Percentiles rank a stretch among this genome's conserved stretches.
phyloP scores from a whole-genome alignment of 2,329 filamentous ascomycete genomes.

The Arthroderma sp. region DNA sequence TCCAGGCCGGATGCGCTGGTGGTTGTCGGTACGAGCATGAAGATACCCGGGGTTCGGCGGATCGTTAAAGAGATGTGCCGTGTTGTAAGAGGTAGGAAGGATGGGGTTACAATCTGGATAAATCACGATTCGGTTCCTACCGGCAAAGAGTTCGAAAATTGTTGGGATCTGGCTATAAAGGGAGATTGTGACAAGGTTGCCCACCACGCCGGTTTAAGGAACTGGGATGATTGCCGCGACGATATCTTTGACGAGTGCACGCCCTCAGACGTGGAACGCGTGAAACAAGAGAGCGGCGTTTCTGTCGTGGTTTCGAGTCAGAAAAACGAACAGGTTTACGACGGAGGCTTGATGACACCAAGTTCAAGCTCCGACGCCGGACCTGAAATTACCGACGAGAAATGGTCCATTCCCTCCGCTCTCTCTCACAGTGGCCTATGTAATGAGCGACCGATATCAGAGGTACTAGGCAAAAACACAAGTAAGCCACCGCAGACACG shows the following conservation, averaged over 20 bases:
- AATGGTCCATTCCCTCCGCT: slow-evolving; percentile 9
- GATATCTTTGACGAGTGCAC: slow-evolving; percentile 32
- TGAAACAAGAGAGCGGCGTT: slow-evolving; percentile 25
- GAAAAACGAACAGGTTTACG: slow-evolving; percentile 24
- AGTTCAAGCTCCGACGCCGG: slow-evolving; percentile 1
- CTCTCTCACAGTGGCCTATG: background rate
- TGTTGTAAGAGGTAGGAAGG: slow-evolving; percentile 60
- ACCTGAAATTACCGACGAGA: slow-evolving; percentile 1
- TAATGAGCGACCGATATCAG: slow-evolving; percentile 10
- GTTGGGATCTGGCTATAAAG: slow-evolving; percentile 82
- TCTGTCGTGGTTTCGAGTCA: slow-evolving; percentile 28
- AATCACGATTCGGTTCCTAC: slow-evolving; percentile 77
- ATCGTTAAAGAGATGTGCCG: slow-evolving; percentile 85
- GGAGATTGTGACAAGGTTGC: slow-evolving; percentile 85
- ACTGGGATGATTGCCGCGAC: slow-evolving; percentile 40
- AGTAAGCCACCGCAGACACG: slow-evolving; percentile 8
- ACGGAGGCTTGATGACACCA: slow-evolving; percentile 4
- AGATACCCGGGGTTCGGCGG: slow-evolving; percentile 81
- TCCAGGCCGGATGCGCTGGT: slow-evolving; percentile 80
- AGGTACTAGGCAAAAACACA: slow-evolving; percentile 13
- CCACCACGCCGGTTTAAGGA: slow-evolving; percentile 48
- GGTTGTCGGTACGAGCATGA: slow-evolving; percentile 89
- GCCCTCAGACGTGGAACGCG: slow-evolving; percentile 31
- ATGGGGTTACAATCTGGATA: slow-evolving; percentile 87
- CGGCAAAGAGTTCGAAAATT: slow-evolving; percentile 74